Evolutionary conservation across 2,329 filamentous ascomycete genomes (phyloP), one percentile per base, ranked within the genome.

Genomic region (Teratosphaeria nubilosa): DNA sequence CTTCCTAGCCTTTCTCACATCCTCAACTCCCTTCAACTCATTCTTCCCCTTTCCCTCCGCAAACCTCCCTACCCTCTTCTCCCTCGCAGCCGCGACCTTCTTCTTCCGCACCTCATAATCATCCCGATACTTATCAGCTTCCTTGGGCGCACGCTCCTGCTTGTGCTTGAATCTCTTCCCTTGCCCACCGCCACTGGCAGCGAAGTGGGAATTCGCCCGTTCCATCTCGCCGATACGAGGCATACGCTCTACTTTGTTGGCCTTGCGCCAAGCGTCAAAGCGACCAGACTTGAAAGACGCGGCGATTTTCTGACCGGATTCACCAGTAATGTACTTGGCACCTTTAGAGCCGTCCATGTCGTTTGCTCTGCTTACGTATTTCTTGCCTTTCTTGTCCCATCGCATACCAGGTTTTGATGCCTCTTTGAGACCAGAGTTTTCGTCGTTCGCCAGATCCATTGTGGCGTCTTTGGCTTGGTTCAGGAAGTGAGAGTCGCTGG

Each of bases 321-420:
- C 94, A 67, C 94, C 91, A 58, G 96, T 86, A 77, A 96, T 86
- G 63, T 66, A 70, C 69, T 86, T 86, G 22, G 31, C 53, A 37
- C 82, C 82, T 67, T 85, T 85, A 31, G 84, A 95, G 45, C 94
- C 94, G 75, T 99, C 95, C 66, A 95, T 89, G 75, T 99, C 94
- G 78, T 99, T 97, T 66, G 85, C 85, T 37, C 89, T 84, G 13
- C 89, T 80, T 37, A 99, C 92, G 76, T 97, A 99, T 76, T 96
- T 97, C 76, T 89, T 95, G 69, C 85, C 84, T 74, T 96, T 95
- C 78, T 95, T 92, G 77, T 99, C 94, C 94, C 94, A 99, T 64
- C 94, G 87, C 85, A 96, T 83, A 27, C 64, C 64, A 54, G 85
- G 76, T 66, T 86, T 87, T 53, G 86, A 82, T 2, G 90, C 84